These are phyloP conservation scores for Aspergillus tubingensis DNA, from an alignment of 2,329 filamentous ascomycete species.

Conservation along the genomic window DNA sequence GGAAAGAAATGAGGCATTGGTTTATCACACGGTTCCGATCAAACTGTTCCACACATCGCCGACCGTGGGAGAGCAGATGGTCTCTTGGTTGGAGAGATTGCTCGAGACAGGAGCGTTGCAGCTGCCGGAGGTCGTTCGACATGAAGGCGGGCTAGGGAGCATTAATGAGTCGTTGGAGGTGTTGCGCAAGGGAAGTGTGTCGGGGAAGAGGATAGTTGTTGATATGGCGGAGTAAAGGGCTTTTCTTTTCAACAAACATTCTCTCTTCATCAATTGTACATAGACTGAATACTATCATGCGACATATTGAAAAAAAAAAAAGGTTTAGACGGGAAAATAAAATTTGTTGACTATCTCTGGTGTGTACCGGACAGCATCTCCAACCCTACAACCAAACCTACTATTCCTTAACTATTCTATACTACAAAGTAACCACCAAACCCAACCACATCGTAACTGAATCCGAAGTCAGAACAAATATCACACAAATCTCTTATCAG, in stretches of 20 bases:
- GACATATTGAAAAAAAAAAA: no score
- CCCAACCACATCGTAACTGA: no score
- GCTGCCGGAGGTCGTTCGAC: slow-evolving; percentile 66
- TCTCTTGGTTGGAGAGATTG: slow-evolving; percentile 68
- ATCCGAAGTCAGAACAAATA: no score
- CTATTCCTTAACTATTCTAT: no score
- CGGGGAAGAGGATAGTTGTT: slow-evolving; percentile 70
- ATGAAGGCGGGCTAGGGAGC: slow-evolving; percentile 63
- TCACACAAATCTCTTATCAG: no score
- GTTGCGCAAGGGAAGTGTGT: slow-evolving; percentile 66
- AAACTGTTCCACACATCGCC: slow-evolving; percentile 73
- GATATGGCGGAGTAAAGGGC: slow-evolving; percentile 22
- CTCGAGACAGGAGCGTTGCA: slow-evolving; percentile 56
- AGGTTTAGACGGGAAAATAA: no score
- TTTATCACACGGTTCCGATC: slow-evolving; percentile 69
- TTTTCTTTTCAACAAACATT: no score
- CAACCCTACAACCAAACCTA: no score
- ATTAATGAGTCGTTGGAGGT: slow-evolving; percentile 69
- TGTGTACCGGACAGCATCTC: no score
- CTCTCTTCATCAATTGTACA: background rate
- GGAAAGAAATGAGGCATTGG: slow-evolving; percentile 46
- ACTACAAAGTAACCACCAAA: no score
- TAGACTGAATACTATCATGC: background rate
- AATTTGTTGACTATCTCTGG: no score
- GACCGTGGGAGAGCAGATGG: slow-evolving; percentile 62